These are phyloP conservation scores for Cucurbita maxima DNA, from an alignment of 306 rosid genomes.

Conservation along the genomic window DNA sequence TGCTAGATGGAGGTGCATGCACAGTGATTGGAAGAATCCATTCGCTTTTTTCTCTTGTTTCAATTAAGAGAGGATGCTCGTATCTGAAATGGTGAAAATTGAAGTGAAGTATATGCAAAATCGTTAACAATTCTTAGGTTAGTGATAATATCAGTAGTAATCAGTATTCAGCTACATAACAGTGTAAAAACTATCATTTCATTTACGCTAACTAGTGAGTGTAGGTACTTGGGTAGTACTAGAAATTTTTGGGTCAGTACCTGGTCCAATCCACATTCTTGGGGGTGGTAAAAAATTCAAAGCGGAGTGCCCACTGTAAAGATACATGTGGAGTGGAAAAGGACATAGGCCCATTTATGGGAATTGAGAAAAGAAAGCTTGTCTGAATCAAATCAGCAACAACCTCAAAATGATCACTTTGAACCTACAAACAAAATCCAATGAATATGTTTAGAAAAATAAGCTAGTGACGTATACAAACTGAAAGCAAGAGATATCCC, in stretches of 20 bases:
- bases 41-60: conserved; percentile 78
- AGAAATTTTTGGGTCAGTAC: conserved; percentile 17
- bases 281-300: conserved; percentile 86
- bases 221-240: background rate
- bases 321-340: conserved; percentile 89
- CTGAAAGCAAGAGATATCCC: background rate
- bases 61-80: conserved; percentile 86
- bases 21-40: conserved; percentile 96
- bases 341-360: conserved; percentile 98
- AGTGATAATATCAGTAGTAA: background rate
- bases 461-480: background rate
- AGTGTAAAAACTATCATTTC: background rate
- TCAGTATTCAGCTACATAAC: background rate
- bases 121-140: background rate
- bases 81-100: conserved; percentile 30
- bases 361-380: conserved; percentile 92
- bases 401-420: conserved; percentile 90
- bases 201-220: background rate
- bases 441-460: background rate
- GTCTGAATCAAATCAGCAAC: conserved; percentile 92
- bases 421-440: conserved; percentile 47
- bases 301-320: conserved; percentile 92
- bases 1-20: conserved; percentile 61
- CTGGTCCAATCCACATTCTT: conserved; percentile 75
- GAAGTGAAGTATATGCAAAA: background rate